These are phyloP conservation scores for Pythium graminicola DNA, from an alignment of 352 stramenopile genomes.

Conservation along the genomic window DNA sequence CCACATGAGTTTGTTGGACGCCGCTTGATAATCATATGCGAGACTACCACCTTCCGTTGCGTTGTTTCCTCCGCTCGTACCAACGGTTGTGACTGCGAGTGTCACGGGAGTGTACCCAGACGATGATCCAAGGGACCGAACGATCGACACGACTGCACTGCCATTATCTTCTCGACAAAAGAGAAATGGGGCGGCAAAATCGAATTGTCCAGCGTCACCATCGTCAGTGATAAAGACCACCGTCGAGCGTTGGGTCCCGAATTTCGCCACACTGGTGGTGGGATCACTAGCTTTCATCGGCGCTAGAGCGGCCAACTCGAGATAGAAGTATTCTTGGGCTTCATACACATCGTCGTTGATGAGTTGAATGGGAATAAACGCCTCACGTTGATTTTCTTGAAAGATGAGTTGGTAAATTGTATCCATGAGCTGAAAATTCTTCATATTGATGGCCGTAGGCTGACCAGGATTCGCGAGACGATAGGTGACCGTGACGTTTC, in stretches of 20 bases:
- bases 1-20: constrained; percentile 47
- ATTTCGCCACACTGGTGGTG: constrained; percentile 28
- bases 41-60: constrained; percentile 51
- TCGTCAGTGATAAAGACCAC: constrained; percentile 55
- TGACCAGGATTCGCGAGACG: constrained; percentile 34
- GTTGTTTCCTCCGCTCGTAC: constrained; percentile 37
- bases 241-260: constrained; percentile 26
- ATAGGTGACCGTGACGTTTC: constrained; percentile 37
- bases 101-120: constrained; percentile 54
- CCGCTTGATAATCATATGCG: constrained; percentile 57
- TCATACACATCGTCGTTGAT: constrained; percentile 60
- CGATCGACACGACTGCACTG: constrained; percentile 46
- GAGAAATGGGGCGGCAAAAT: constrained; percentile 42
- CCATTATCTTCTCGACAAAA: constrained; percentile 66
- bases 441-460: constrained; percentile 51
- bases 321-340: constrained; percentile 57
- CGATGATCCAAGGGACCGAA: constrained; percentile 41
- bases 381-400: constrained; percentile 38
- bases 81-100: constrained; percentile 43
- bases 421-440: constrained; percentile 48
- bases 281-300: constrained; percentile 31
- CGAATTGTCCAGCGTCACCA: constrained; percentile 54
- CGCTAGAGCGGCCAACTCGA: constrained; percentile 35
- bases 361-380: constrained; percentile 38
- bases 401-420: constrained; percentile 40